phyloP scores from a whole-genome alignment of 2,329 filamentous ascomycete species.

The Hirsutella thompsonii region DNA sequence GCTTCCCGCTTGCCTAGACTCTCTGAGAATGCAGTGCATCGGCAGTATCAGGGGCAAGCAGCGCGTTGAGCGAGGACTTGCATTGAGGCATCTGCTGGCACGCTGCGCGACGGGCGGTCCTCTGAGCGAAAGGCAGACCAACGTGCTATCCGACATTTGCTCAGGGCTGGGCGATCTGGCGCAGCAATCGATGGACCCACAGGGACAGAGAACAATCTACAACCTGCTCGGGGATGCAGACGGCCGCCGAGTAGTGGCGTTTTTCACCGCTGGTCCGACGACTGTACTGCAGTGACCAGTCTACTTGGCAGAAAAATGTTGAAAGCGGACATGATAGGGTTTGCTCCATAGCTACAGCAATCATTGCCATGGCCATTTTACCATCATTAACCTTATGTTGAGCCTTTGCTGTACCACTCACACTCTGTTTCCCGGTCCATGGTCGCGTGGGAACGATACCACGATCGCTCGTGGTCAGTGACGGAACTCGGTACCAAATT shows the following conservation, averaged over 20 bases:
- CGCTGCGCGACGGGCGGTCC: conserved; percentile 15
- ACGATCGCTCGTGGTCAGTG: no score
- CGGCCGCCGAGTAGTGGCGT: conserved; percentile 14
- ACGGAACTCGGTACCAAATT: no score
- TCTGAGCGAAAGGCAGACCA: conserved; percentile 12
- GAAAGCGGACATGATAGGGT: no score
- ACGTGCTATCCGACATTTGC: conserved; percentile 16
- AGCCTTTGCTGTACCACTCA: no score
- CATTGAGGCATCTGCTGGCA: conserved; percentile 6
- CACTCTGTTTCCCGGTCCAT: no score
- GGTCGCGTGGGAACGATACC: no score
- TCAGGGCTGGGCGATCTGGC: conserved; percentile 14
- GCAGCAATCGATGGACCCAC: conserved; percentile 7
- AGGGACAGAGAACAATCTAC: conserved; percentile 10
- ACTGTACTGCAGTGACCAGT: neutral
- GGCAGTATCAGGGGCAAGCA: neutral
- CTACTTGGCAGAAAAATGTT: no score
- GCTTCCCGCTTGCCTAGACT: conserved; percentile 23
- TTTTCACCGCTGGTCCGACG: conserved; percentile 13
- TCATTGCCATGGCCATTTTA: no score
- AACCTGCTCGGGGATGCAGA: conserved; percentile 17
- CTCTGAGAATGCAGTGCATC: conserved; percentile 18
- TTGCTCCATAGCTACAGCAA: no score
- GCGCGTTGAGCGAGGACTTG: neutral
- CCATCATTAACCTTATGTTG: no score